Evolutionary conservation across 768 basidiomycete genomes (phyloP).

Genomic region (Cytidiella melzeri): DNA sequence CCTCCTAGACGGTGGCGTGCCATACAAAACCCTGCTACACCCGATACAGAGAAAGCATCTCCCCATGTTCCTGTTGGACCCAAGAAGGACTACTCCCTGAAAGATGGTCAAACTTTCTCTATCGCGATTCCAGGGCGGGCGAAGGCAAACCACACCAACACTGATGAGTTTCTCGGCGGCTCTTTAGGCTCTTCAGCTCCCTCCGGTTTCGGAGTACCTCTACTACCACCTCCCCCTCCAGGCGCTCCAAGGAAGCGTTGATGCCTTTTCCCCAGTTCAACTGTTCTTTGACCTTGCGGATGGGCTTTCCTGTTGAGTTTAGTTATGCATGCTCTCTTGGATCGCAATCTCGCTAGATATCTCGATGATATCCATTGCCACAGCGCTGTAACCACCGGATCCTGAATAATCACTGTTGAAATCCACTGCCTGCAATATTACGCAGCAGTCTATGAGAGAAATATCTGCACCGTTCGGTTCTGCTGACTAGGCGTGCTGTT

Average conservation of each 20-base stretch:
- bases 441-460: too few relatives aligned
- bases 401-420: too few relatives aligned
- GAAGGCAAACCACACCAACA: slow-evolving; percentile 36
- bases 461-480: too few relatives aligned
- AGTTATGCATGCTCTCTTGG: too few relatives aligned
- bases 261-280: too few relatives aligned
- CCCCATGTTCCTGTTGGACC: slow-evolving; percentile 70
- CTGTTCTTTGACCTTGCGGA: too few relatives aligned
- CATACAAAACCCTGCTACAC: slow-evolving; percentile 45
- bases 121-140: slow-evolving; percentile 84
- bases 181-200: slow-evolving; percentile 9
- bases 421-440: too few relatives aligned
- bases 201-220: slow-evolving; percentile 39
- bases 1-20: slow-evolving; percentile 54
- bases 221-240: slow-evolving; percentile 83
- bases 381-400: too few relatives aligned
- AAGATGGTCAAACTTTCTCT: slow-evolving; percentile 92
- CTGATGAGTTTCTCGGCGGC: slow-evolving; percentile 25
- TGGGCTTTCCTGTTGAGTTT: too few relatives aligned
- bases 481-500: too few relatives aligned
- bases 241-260: slow-evolving; percentile 46
- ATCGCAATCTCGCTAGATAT: too few relatives aligned
- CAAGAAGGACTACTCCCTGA: slow-evolving; percentile 90
- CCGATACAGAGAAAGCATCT: slow-evolving; percentile 42
- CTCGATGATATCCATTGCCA: too few relatives aligned